Percentiles rank a stretch among this genome's conserved stretches.
Conservation (phyloP, 148 eudicot species). For the Vaccinium darrowii region DNA sequence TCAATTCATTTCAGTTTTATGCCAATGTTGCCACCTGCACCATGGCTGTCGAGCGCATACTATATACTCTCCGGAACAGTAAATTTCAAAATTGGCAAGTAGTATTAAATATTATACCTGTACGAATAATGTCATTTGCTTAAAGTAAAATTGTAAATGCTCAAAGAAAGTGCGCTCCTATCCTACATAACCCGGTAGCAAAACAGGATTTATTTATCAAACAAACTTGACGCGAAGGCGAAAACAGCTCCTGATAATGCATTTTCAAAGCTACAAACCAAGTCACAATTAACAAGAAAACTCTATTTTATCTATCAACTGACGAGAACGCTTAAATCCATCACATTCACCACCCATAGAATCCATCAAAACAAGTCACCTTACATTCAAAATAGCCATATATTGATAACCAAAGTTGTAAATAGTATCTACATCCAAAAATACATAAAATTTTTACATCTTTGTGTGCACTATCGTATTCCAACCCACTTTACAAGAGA, state of each 20-base stretch:
- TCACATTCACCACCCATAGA: not conserved
- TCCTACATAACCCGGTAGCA: too few species aligned
- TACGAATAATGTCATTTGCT: too few species aligned
- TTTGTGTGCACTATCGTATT: not conserved
- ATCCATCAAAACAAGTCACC: not conserved
- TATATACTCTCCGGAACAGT: not conserved
- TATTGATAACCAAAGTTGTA: not conserved
- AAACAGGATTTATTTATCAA: too few species aligned
- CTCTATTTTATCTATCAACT: not conserved
- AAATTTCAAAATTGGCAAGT: not conserved
- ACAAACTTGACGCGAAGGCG: too few species aligned
- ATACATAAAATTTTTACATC: not conserved
- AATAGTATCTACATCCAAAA: not conserved
- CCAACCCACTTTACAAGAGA: conserved; percentile 7
- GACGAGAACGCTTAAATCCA: not conserved
- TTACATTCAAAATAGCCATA: not conserved
- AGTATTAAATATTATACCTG: too few species aligned
- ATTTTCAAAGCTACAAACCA: not conserved
- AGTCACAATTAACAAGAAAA: not conserved
- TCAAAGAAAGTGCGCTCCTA: too few species aligned
- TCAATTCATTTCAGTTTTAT: not conserved
- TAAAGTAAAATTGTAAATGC: too few species aligned
- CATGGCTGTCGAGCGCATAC: not conserved
- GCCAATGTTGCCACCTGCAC: not conserved
- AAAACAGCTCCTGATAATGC: too few species aligned